These are phyloP conservation scores for Paracamarosporium sp. DNA, from an alignment of 2,329 filamentous ascomycete genomes.

Conservation along the genomic window DNA sequence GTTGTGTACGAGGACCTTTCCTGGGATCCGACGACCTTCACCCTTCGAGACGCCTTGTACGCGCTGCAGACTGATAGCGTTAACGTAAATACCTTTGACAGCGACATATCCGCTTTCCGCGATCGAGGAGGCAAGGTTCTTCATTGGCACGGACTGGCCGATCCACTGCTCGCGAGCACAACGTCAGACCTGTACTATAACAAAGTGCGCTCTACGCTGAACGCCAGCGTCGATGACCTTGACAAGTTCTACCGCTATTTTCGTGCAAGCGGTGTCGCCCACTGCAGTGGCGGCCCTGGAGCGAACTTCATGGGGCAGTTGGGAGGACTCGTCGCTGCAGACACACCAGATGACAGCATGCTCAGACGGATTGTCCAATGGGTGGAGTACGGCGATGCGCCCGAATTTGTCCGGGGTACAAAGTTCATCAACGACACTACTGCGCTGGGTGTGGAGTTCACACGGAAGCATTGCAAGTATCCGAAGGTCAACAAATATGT, in stretches of 20 bases:
- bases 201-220: conserved; percentile 48
- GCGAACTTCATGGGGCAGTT: conserved; percentile 7
- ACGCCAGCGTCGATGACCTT: conserved; percentile 26
- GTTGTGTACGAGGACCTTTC: conserved; percentile 48
- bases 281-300: conserved; percentile 55
- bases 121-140: conserved; percentile 26
- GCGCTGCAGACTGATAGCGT: conserved; percentile 21
- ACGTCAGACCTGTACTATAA: conserved; percentile 49
- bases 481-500: conserved; percentile 24
- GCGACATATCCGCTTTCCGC: conserved; percentile 24
- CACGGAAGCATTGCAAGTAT: conserved; percentile 55
- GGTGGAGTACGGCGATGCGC: conserved; percentile 50
- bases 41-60: conserved; percentile 39
- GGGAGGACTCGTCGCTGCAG: neutral
- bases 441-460: conserved; percentile 50
- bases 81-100: conserved; percentile 15
- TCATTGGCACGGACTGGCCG: conserved; percentile 26
- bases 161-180: conserved; percentile 11
- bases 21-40: conserved; percentile 47
- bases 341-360: conserved; percentile 46
- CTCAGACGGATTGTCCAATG: conserved; percentile 54
- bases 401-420: conserved; percentile 41
- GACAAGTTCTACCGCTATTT: conserved; percentile 56
- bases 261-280: conserved; percentile 56
- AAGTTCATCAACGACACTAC: conserved; percentile 48